These are phyloP conservation scores for Luffa acutangula DNA, from an alignment of 306 rosid genomes.

Conservation along the genomic window DNA sequence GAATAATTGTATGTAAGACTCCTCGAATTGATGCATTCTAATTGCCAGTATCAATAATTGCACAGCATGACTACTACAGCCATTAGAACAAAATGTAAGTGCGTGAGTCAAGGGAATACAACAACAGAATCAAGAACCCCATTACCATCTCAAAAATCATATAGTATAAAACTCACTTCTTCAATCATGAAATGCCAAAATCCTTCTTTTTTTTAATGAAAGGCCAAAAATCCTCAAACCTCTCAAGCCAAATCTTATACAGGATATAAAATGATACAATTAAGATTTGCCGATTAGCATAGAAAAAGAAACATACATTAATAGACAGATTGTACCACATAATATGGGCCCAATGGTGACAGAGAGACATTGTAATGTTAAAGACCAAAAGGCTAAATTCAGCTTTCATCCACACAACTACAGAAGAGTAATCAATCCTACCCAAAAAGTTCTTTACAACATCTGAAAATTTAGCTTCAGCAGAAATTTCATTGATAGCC, in stretches of 20 bases:
- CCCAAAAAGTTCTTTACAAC: conserved; percentile 68
- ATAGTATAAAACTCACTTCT: neutral
- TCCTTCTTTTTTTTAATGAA: no score
- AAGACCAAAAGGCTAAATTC: neutral
- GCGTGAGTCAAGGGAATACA: neutral
- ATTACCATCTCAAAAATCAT: neutral
- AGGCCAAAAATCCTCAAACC: neutral
- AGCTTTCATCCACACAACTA: neutral
- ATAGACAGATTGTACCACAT: neutral
- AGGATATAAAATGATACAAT: neutral
- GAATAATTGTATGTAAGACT: neutral
- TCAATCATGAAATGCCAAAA: neutral
- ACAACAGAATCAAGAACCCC: neutral
- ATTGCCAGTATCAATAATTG: neutral
- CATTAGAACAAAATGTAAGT: neutral
- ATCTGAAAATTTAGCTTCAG: conserved; percentile 64
- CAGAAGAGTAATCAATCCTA: conserved; percentile 17
- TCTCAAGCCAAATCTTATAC: neutral
- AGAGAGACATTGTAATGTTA: neutral
- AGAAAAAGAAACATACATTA: neutral
- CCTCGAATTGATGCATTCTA: neutral
- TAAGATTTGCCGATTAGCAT: neutral
- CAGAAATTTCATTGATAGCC: conserved; percentile 39
- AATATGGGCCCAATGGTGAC: neutral
- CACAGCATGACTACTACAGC: neutral